A percentile compares a stretch with the other conserved stretches of the same genome.
Conservation (phyloP, 2,329 filamentous ascomycete genomes). For the Botryotinia convoluta region DNA sequence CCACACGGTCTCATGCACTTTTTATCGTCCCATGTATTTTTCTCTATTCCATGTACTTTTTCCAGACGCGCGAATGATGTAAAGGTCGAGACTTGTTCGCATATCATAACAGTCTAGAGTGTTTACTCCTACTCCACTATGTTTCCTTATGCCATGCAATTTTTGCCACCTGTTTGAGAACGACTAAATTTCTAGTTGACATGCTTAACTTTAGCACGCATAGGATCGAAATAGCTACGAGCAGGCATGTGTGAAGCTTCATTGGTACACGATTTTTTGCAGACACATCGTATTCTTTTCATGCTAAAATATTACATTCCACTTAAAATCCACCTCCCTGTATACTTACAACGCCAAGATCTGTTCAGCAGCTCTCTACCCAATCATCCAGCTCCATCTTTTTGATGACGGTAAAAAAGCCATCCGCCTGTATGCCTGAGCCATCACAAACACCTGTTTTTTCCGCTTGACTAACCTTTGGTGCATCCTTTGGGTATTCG, state of each 20-base stretch:
- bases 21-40: neutral
- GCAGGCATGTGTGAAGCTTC: neutral
- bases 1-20: neutral
- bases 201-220: neutral
- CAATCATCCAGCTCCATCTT: constrained; percentile 25
- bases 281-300: constrained; percentile 16
- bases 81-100: neutral
- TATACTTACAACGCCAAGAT: neutral
- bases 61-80: neutral
- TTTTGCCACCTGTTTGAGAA: neutral
- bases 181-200: neutral
- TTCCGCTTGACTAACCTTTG: constrained; percentile 2
- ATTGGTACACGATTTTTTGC: constrained; percentile 13
- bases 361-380: constrained; percentile 19
- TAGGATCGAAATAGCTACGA: neutral
- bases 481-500: constrained; percentile 56
- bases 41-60: neutral
- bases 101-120: neutral
- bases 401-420: constrained; percentile 26
- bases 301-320: neutral
- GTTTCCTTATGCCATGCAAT: neutral
- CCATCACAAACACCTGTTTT: constrained; percentile 16
- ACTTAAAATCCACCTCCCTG: neutral
- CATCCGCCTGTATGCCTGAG: constrained; percentile 1
- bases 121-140: neutral